Evolutionary conservation across 805 yeast genomes (phyloP).

Genomic region (Diddensiella caesifluorescens): DNA sequence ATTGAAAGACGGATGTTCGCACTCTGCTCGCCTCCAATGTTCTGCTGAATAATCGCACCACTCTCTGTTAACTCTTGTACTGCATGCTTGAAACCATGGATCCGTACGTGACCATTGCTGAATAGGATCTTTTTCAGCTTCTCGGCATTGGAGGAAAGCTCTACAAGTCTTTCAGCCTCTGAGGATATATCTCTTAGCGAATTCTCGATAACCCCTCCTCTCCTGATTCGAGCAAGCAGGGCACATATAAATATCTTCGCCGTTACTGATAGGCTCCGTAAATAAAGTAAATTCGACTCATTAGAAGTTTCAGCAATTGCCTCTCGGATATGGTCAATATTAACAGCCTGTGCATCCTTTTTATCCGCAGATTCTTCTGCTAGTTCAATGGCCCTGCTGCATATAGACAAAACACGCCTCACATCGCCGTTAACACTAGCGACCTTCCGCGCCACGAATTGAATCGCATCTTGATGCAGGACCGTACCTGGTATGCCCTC

Average conservation of each 20-base stretch:
- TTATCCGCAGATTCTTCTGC: slow-evolving; percentile 53
- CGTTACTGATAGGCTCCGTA: slow-evolving; percentile 57
- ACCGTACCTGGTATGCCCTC: slow-evolving; percentile 43
- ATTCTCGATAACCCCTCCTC: slow-evolving; percentile 67
- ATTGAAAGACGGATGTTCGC: slow-evolving; percentile 59
- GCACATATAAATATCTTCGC: slow-evolving; percentile 71
- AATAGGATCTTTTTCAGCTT: slow-evolving; percentile 33
- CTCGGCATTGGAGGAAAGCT: slow-evolving; percentile 31
- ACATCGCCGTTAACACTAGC: slow-evolving; percentile 98
- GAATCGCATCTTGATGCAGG: slow-evolving; percentile 64
- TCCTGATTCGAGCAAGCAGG: slow-evolving; percentile 54
- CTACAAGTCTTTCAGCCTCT: slow-evolving; percentile 56
- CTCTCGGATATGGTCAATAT: slow-evolving; percentile 65
- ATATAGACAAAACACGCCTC: slow-evolving; percentile 80
- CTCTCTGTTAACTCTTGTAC: slow-evolving; percentile 69
- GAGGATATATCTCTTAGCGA: slow-evolving; percentile 72
- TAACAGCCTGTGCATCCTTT: slow-evolving; percentile 30
- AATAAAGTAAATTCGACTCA: slow-evolving; percentile 61
- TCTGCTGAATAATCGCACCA: slow-evolving; percentile 69
- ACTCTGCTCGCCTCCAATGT: slow-evolving; percentile 60
- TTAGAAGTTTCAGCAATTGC: slow-evolving; percentile 76
- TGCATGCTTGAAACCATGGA: slow-evolving; percentile 55
- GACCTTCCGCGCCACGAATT: slow-evolving; percentile 87
- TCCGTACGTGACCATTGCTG: slow-evolving; percentile 41
- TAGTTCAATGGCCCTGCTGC: slow-evolving; percentile 83